phyloP scores from a whole-genome alignment of 805 yeast genomes.

The Candida takata region DNA sequence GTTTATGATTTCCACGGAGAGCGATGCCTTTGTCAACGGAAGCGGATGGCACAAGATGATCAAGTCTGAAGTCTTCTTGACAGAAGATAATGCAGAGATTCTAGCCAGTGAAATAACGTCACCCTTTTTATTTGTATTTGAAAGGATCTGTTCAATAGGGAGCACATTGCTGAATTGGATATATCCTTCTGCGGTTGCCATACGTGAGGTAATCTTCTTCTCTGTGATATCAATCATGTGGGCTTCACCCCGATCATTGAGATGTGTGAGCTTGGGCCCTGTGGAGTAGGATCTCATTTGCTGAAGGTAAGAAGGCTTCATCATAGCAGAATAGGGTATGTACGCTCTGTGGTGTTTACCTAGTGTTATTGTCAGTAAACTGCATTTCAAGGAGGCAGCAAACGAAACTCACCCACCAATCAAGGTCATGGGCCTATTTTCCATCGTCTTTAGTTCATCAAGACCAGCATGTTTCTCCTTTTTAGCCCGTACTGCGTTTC shows the following conservation, averaged over 20 bases:
- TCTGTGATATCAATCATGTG: conserved; percentile 42
- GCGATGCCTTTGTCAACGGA: conserved; percentile 33
- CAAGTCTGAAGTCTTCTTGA: conserved; percentile 37
- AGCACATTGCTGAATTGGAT: conserved; percentile 32
- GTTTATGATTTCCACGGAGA: conserved; percentile 24
- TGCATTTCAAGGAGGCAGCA: background rate
- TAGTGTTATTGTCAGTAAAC: background rate
- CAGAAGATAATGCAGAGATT: conserved; percentile 47
- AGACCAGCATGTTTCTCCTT: conserved; percentile 47
- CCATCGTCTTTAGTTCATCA: conserved; percentile 36
- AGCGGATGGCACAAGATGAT: conserved; percentile 49
- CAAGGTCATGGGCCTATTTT: conserved; percentile 50
- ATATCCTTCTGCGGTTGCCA: conserved; percentile 37
- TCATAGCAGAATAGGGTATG: background rate
- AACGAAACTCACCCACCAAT: conserved; percentile 40
- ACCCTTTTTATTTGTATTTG: conserved; percentile 40
- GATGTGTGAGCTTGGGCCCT: conserved; percentile 29
- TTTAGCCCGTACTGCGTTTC: conserved; percentile 38
- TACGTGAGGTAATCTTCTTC: conserved; percentile 33
- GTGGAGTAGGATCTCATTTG: conserved; percentile 1
- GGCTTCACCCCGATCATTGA: conserved; percentile 35
- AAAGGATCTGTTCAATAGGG: conserved; percentile 27
- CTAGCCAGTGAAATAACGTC: conserved; percentile 43
- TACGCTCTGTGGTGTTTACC: background rate
- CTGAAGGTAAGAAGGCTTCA: background rate